These are phyloP conservation scores for Podospora appendiculata DNA, from an alignment of 495 filamentous ascomycete species.

Conservation along the genomic window DNA sequence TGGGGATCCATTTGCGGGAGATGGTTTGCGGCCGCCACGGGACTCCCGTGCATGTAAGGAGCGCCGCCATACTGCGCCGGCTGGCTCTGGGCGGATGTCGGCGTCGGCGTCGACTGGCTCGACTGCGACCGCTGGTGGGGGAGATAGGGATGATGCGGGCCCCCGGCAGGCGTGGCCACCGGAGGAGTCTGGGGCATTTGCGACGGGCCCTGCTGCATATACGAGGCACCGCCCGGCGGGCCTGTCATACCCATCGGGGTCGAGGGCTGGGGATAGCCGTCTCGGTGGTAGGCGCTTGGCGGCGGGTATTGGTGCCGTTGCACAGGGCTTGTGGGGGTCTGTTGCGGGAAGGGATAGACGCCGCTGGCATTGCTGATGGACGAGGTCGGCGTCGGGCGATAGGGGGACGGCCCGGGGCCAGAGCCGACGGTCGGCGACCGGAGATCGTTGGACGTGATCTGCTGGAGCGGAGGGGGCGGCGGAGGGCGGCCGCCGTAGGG, in stretches of 20 bases:
- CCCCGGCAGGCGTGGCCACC: slow-evolving; percentile 33
- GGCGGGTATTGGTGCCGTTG: slow-evolving; percentile 42
- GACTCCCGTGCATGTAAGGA: slow-evolving; percentile 46
- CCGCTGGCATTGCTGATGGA: slow-evolving; percentile 32
- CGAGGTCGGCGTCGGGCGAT: slow-evolving; percentile 41
- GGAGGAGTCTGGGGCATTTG: slow-evolving; percentile 46
- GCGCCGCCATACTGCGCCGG: slow-evolving; percentile 35
- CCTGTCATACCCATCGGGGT: slow-evolving; percentile 34
- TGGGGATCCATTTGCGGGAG: slow-evolving; percentile 37
- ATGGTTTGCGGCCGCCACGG: slow-evolving; percentile 36
- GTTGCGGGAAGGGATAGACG: slow-evolving; percentile 49
- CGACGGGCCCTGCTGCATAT: slow-evolving; percentile 35
- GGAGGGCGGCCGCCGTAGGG: slow-evolving; percentile 36
- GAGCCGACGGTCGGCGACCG: slow-evolving; percentile 41
- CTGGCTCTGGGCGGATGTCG: slow-evolving; percentile 50
- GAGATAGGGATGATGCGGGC: slow-evolving; percentile 27
- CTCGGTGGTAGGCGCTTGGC: slow-evolving; percentile 32
- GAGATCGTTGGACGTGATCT: slow-evolving; percentile 36
- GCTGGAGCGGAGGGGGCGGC: slow-evolving; percentile 45
- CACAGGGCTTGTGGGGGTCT: slow-evolving; percentile 43
- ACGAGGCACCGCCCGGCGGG: slow-evolving; percentile 27
- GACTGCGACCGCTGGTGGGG: slow-evolving; percentile 38
- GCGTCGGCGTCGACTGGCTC: slow-evolving; percentile 47
- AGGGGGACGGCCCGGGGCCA: slow-evolving; percentile 44
- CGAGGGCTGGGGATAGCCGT: slow-evolving; percentile 39